These are phyloP conservation scores for Verticillium isaacii DNA, from an alignment of 2,329 filamentous ascomycete species.

Conservation along the genomic window DNA sequence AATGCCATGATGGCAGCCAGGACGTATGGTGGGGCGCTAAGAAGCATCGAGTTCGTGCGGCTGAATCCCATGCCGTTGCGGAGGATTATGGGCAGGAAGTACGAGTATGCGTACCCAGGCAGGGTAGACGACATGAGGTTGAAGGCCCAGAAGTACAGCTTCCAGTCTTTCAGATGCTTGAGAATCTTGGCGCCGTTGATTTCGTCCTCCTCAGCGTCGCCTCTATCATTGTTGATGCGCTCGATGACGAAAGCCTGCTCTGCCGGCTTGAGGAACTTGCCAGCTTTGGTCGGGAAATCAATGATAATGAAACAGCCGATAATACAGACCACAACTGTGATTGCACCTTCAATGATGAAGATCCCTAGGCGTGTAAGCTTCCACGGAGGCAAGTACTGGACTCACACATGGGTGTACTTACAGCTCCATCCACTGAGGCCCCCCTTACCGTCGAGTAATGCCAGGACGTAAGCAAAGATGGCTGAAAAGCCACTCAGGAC, in stretches of 20 bases:
- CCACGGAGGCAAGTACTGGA: no score
- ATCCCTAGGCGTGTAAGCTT: constrained; percentile 5
- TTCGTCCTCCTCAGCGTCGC: constrained; percentile 14
- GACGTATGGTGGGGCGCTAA: constrained; percentile 19
- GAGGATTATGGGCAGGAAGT: constrained; percentile 32
- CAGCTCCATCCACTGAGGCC: constrained; percentile 9
- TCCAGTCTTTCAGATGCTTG: constrained; percentile 26
- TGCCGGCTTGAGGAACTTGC: constrained; percentile 16
- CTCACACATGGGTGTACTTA: constrained; percentile 1
- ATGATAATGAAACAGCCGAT: constrained; percentile 15
- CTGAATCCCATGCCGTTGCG: constrained; percentile 28
- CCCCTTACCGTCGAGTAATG: constrained; percentile 2
- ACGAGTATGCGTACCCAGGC: constrained; percentile 26
- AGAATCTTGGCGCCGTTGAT: constrained; percentile 19
- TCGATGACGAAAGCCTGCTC: constrained; percentile 22
- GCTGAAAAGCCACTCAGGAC: constrained; percentile 6
- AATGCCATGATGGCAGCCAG: constrained; percentile 15
- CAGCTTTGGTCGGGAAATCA: constrained; percentile 17
- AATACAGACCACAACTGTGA: constrained; percentile 23
- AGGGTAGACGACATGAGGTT: constrained; percentile 23
- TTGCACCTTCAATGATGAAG: constrained; percentile 13
- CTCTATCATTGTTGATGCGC: constrained; percentile 23
- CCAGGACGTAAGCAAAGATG: constrained; percentile 13
- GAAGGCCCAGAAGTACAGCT: constrained; percentile 28
- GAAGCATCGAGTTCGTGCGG: constrained; percentile 21